phyloP scores from a whole-genome alignment of 768 basidiomycete species.

The Russula sp. region DNA sequence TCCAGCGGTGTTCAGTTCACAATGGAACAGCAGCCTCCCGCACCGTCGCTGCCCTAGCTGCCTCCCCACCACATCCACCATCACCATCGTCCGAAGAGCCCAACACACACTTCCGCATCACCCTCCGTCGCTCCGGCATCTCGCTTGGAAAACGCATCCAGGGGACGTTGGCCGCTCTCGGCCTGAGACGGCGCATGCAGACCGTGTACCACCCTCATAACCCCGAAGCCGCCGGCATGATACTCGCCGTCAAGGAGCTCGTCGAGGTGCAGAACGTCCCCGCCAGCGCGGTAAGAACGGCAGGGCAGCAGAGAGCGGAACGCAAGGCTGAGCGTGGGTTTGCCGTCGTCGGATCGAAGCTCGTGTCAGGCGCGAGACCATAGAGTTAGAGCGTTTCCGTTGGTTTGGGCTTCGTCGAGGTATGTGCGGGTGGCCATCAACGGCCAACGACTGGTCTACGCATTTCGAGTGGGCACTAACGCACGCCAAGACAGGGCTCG shows the following conservation, averaged over 20 bases:
- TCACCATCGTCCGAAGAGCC: constrained; percentile 23
- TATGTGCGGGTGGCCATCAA: no score
- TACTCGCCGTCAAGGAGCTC: constrained; percentile 82
- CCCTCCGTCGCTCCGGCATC: constrained; percentile 80
- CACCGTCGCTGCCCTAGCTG: constrained; percentile 10
- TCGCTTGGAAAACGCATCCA: constrained; percentile 65
- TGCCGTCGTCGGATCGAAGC: constrained; percentile 38
- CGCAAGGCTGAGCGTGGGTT: constrained; percentile 66
- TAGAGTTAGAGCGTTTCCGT: neutral
- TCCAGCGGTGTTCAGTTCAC: neutral
- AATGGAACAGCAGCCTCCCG: constrained; percentile 14
- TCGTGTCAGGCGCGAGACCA: neutral
- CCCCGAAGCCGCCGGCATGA: constrained; percentile 75
- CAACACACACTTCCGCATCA: constrained; percentile 81
- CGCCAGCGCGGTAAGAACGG: constrained; percentile 55
- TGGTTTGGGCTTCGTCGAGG: neutral
- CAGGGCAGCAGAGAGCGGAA: constrained; percentile 57
- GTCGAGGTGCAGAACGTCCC: constrained; percentile 84
- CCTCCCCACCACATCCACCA: neutral
- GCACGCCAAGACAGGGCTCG: no score
- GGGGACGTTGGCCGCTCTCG: constrained; percentile 74
- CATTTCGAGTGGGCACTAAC: no score
- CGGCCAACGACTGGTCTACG: no score
- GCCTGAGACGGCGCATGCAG: constrained; percentile 75
- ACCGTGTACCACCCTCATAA: constrained; percentile 76